These are phyloP conservation scores for Haplosporangium sp. DNA, from an alignment of 371 early-diverging fungal species.

Conservation along the genomic window DNA sequence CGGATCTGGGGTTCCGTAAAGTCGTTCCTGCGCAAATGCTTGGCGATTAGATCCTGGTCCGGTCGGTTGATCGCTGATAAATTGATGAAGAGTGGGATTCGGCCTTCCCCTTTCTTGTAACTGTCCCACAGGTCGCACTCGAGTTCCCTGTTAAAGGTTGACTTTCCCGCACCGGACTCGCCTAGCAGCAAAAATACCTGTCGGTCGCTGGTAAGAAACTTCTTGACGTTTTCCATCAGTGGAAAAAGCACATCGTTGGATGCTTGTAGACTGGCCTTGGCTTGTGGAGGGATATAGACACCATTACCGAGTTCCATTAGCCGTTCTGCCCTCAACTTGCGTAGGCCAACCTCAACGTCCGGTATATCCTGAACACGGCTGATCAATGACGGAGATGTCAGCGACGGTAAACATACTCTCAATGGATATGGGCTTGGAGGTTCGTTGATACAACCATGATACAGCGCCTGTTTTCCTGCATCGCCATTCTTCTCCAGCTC, in stretches of 20 bases:
- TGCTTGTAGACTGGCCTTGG: constrained; percentile 8
- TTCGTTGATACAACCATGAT: not conserved
- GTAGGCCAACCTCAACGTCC: constrained; percentile 2
- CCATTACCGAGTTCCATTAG: not conserved
- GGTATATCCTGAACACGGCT: constrained; percentile 1
- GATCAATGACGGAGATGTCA: not conserved
- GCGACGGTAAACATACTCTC: not conserved
- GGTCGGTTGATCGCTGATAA: constrained; percentile 9
- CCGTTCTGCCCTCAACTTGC: not conserved
- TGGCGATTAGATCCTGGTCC: constrained; percentile 5
- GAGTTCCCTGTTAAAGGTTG: constrained; percentile 7
- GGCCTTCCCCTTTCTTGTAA: not conserved
- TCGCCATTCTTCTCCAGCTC: not conserved
- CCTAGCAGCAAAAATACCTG: constrained; percentile 22
- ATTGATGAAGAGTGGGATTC: constrained; percentile 13
- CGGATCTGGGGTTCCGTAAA: constrained; percentile 7
- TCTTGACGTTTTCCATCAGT: not conserved
- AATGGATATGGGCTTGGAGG: not conserved
- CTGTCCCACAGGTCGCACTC: constrained; percentile 12
- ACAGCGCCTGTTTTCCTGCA: not conserved
- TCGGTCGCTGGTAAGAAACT: constrained; percentile 2
- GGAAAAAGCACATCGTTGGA: not conserved
- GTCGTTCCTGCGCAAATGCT: constrained; percentile 6
- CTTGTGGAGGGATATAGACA: constrained; percentile 9
- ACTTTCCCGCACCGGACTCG: constrained; percentile 21